Percentiles rank a stretch among this genome's conserved stretches.
phyloP scores from a whole-genome alignment of 208 protist species.

The Wallacemonas collosoma region DNA sequence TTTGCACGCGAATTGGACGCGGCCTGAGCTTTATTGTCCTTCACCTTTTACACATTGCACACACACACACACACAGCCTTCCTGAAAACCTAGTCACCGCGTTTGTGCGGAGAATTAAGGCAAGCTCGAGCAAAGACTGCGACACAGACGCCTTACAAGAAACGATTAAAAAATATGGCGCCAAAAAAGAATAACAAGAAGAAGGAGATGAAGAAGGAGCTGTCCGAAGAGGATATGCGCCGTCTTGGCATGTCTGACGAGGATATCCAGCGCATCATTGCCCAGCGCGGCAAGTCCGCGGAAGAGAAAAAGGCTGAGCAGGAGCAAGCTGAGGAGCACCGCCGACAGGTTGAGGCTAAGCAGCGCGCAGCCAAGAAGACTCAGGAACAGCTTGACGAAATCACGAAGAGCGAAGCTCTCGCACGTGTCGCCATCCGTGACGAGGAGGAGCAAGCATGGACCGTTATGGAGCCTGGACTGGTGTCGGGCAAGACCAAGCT shows the following conservation, averaged over 20 bases:
- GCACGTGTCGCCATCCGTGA: slow-evolving; percentile 34
- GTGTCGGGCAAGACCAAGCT: slow-evolving; percentile 28
- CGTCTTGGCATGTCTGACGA: slow-evolving; percentile 76
- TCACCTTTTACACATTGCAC: no score
- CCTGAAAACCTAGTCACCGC: background rate
- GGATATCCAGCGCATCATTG: slow-evolving; percentile 69
- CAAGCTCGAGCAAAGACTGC: no score
- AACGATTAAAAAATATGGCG: slow-evolving; percentile 31
- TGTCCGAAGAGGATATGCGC: slow-evolving; percentile 76
- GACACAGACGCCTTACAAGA: background rate
- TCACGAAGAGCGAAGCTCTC: slow-evolving; percentile 24
- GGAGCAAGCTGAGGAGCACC: slow-evolving; percentile 27
- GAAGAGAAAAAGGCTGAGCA: slow-evolving; percentile 61
- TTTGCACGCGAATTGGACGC: no score
- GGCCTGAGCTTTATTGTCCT: no score
- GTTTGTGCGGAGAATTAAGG: background rate
- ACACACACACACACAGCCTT: no score
- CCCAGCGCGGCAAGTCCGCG: slow-evolving; percentile 62
- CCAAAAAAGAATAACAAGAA: slow-evolving; percentile 69
- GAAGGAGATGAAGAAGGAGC: slow-evolving; percentile 53
- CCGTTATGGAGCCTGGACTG: slow-evolving; percentile 26
- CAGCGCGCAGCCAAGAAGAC: slow-evolving; percentile 34
- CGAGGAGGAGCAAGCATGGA: slow-evolving; percentile 43
- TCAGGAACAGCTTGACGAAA: slow-evolving; percentile 32
- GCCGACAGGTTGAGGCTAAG: slow-evolving; percentile 14